Base-by-base conservation (phyloP, 2,329 filamentous ascomycete species). In the Cladosporium sp. region DNA sequence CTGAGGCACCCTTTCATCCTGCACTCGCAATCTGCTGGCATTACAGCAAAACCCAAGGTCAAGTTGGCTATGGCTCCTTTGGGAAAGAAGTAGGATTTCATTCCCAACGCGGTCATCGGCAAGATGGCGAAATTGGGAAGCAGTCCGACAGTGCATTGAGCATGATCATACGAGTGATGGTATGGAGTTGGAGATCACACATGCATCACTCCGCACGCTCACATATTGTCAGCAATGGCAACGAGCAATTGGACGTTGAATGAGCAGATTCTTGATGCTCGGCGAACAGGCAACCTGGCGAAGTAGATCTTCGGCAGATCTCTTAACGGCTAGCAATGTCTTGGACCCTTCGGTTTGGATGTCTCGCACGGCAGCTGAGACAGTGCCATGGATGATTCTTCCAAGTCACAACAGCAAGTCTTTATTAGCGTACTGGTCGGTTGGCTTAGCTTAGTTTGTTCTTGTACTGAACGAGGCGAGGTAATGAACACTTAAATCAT, bases 1-100 rank as follows among this genome's bases (percentile, higher is more conserved):
- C 81, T 98, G 72, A 89, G 88, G 74, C 94, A 98, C 81, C 91
- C 91, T 1, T 98, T 98, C 78, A 92, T 98, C 72, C 21, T 30
- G 43, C 62, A 64, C 30, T 39, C 54, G 8, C 62, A 64, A 43
- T 43, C 62, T 8, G 34, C 49, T 28, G 54, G 39, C 14, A 34
- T n/a, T 26, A 30, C 61, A 4, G 30, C 62, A 18, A 53, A 65
- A n/a, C 23, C 51, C n/a, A 67, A 67, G 61, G 65, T 69, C n/a
- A 66, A 66, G 46, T 61, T 66, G 30, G 69, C 69, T 26, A 70
- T 70, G 69, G 64, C 54, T n/a, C 63, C 64, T n/a, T 25, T 60
- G 63, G 56, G 64, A 64, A 67, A 34, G 59, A 67, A 56, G 56
- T 67, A 64, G 62, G 56, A 53, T 2, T 64, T 64, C 23, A n/a